These are phyloP conservation scores for Nakataea oryzae DNA, from an alignment of 2,329 filamentous ascomycete genomes.

Conservation along the genomic window DNA sequence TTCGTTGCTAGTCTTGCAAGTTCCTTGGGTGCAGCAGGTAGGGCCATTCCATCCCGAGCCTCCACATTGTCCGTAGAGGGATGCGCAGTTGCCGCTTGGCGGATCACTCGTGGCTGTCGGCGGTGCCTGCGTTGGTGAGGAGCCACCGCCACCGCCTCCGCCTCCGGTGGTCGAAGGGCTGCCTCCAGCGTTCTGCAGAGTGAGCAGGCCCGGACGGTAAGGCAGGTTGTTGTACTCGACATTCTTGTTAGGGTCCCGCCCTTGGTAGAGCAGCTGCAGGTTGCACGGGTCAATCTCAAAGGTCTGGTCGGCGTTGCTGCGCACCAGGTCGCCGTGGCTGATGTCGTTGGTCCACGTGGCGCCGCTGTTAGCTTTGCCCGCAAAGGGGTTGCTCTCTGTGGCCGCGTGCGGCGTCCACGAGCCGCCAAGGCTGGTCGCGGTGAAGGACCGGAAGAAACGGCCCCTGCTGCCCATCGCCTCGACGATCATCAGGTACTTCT, in stretches of 20 bases:
- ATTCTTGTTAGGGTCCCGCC: conserved; percentile 28
- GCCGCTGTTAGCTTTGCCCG: conserved; percentile 56
- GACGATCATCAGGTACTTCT: conserved; percentile 57
- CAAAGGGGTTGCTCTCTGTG: conserved; percentile 48
- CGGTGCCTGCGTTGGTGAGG: too few species aligned
- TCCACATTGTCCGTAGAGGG: too few species aligned
- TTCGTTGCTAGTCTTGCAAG: too few species aligned
- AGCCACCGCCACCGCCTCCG: too few species aligned
- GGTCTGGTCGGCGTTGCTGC: conserved; percentile 48
- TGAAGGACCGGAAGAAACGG: conserved; percentile 59
- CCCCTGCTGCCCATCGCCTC: conserved; percentile 47
- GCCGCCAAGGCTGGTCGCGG: conserved; percentile 43
- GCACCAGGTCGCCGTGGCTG: conserved; percentile 52
- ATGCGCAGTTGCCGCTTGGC: too few species aligned
- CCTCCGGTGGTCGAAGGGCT: too few species aligned
- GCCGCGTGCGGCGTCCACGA: conserved; percentile 47
- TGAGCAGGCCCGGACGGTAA: conserved; percentile 45
- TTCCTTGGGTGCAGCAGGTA: too few species aligned
- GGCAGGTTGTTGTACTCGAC: conserved; percentile 39
- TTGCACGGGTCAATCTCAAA: conserved; percentile 54
- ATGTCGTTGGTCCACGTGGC: conserved; percentile 58
- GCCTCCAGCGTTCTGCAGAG: too few species aligned
- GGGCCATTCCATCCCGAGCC: too few species aligned
- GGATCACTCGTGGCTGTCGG: too few species aligned
- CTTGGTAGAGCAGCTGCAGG: conserved; percentile 55